Base-by-base conservation (phyloP, 1,139 yeast genomes). In the Arxiozyma telluris region DNA sequence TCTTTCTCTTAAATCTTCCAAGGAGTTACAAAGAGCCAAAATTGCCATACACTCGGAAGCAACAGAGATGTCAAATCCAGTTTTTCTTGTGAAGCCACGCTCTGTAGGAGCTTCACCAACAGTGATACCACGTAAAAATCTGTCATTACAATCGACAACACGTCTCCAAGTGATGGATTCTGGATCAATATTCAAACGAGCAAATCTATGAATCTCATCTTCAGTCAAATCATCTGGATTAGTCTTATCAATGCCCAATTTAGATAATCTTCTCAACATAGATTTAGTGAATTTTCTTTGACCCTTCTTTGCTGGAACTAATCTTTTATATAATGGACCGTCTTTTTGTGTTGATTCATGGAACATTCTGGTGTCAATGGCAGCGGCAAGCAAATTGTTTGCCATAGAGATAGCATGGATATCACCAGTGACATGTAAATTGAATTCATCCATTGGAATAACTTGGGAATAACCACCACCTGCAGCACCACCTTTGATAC, bases 401-500 rank as follows among this genome's bases (percentile, higher is more conserved):
- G 94, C 93, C 47, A 85, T 86, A 52, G 87, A 82, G 59, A 86
- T 84, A 42, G 93, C 91, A 67, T 86, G 93, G 57, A 86, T 86
- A 69, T 86, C 94, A 67, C 94, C 94, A 51, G 93, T 86, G 59
- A 86, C 76, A 69, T 86, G 93, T 84, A 86, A 79, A 72, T 86
- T 86, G 73, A 86, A 86, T 68, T 86, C 93, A 68, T 86, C 94
- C 93, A 86, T 86, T 51, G 94, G 94, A 65, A 86, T 85, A 27
- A 85, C 93, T 70, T 86, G 93, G 9, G 94, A 78, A 66, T 84
- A 85, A 53, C 93, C 93, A 67, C 93, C 94, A 62, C 94, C 94
- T 12, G 94, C 93, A 58, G 94, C 94, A 70, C 93, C 93, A 67
- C 94, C 94, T 71, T 86, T 86, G 55, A 85, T 87, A 70, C 94